Base-by-base conservation (phyloP, 225 moss, liverwort and hornwort genomes). In the Climacium dendroides region DNA sequence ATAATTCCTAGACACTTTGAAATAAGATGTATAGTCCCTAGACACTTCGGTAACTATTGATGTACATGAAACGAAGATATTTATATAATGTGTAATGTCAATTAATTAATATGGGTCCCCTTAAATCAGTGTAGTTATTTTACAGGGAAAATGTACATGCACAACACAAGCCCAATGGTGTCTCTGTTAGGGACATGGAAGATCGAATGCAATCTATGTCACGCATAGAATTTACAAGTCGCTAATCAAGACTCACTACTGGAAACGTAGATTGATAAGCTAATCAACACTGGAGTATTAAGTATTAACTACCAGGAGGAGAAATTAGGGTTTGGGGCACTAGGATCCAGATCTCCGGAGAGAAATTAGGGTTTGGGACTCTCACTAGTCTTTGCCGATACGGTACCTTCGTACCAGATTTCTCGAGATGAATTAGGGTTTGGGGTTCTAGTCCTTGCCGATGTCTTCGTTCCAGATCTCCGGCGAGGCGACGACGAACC, bases 381-480 rank as follows among this genome's bases (percentile, higher is more conserved):
- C 55, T 39, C 35, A 39, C 13, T 23, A 37, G 23, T 32, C 72
- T 60, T n/a, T 7, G 9, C 75, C 29, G 29, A 37, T 62, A 7
- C 29, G 22, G 22, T 62, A 5, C 7, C 22, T 35, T 63, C 22
- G 63, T 52, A 52, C 52, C 20, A 30, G 47, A 85, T 26, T 32
- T 54, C 67, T 7, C 23, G 67, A 43, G 58, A 59, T 19, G 34
- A 57, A 45, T 57, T 84, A 76, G 88, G 88, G 41, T 86, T 83
- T 35, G 11, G 4, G 35, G n/a, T 32, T 35, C 82, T 76, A 47
- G 62, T 83, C 89, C 26, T 85, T 63, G 66, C 93, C 95, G 45
- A 95, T 95, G 45, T 95, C 95, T 83, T 95, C 94, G 72, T 94
- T 94, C 95, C 95, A 95, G 37, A 91, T 66, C 61, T 87, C 86